Evolutionary conservation across 2,329 filamentous ascomycete genomes (phyloP), one percentile per base, ranked within the genome.

Genomic region (Boeremia lycopersici): DNA sequence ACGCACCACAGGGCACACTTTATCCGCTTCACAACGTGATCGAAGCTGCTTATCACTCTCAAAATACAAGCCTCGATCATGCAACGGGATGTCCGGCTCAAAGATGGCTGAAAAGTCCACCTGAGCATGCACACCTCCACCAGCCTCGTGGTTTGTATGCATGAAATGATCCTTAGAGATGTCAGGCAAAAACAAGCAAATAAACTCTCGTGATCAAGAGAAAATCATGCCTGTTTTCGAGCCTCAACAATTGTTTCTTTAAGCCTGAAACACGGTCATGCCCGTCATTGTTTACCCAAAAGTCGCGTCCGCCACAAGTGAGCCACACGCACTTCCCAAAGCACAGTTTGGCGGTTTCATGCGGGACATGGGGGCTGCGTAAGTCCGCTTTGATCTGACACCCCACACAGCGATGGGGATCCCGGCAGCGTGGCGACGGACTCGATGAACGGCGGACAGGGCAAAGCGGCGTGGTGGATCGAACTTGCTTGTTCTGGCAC

Each of bases 211-310:
- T 48, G 44, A 43, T n/a, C 6, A 15, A n/a, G 15, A 6, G 43
- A 12, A 15, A 9, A 53, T 39, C 43, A 51, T 19, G 19, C 26
- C 23, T n/a, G 3, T 11, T 40, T 34, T 28, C 17, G 28, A 15
- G 28, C 5, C 9, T 6, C 25, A 12, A 36, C 19, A 28, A 15
- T 47, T 40, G 12, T 42, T 53, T 47, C 26, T 43, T 25, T 33
- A n/a, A 13, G 33, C 31, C 17, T 48, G 50, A 53, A 53, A 53
- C 50, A 12, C 30, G 19, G 46, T 31, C 40, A 43, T 25, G 17
- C 17, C 10, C 29, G 31, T 43, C 33, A 38, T 43, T 38, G 40
- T 31, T 8, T 29, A 19, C 12, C 30, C 44, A 36, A 36, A 3
- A 10, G 34, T 17, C 34, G 15, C 34, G 34, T 9, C 34, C 34